Conservation (phyloP, 2,329 filamentous ascomycete species). For the Akanthomyces lecanii region DNA sequence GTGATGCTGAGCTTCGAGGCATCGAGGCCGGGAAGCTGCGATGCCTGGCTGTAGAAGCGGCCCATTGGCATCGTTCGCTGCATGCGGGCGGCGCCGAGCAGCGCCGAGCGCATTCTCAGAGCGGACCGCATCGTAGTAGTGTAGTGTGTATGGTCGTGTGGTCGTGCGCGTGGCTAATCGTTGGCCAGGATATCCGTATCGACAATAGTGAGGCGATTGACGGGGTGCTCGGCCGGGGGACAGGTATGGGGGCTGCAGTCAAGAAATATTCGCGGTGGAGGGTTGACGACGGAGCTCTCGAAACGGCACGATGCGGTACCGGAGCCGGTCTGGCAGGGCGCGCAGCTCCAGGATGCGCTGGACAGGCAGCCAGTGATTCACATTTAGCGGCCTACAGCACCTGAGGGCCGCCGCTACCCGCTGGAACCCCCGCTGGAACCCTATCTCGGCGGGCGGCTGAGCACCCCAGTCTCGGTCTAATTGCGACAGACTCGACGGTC, state of each 20-base stretch:
- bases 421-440: slow-evolving; percentile 20
- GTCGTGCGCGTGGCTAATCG: neutral
- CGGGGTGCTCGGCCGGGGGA: neutral
- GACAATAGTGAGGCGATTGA: neutral
- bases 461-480: slow-evolving; percentile 5
- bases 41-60: slow-evolving; percentile 46
- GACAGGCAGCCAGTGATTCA: slow-evolving; percentile 2
- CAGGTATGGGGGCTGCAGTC: neutral
- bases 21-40: slow-evolving; percentile 66
- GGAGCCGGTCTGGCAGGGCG: slow-evolving; percentile 1
- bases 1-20: slow-evolving; percentile 70
- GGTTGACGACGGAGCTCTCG: neutral
- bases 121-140: slow-evolving; percentile 16
- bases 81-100: slow-evolving; percentile 32
- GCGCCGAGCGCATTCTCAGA: slow-evolving; percentile 30
- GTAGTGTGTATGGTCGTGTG: neutral
- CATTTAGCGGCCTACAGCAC: neutral
- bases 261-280: slow-evolving; percentile 8
- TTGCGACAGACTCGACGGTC: neutral
- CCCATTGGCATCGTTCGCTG: slow-evolving; percentile 32
- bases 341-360: neutral
- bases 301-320: slow-evolving; percentile 13
- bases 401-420: slow-evolving; percentile 19
- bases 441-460: slow-evolving; percentile 3
- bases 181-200: neutral